Percentiles rank a stretch among this genome's conserved stretches.
These are phyloP conservation scores for Rhodotorula sp. DNA, from an alignment of 1,284 basidiomycete genomes.

Conservation along the genomic window DNA sequence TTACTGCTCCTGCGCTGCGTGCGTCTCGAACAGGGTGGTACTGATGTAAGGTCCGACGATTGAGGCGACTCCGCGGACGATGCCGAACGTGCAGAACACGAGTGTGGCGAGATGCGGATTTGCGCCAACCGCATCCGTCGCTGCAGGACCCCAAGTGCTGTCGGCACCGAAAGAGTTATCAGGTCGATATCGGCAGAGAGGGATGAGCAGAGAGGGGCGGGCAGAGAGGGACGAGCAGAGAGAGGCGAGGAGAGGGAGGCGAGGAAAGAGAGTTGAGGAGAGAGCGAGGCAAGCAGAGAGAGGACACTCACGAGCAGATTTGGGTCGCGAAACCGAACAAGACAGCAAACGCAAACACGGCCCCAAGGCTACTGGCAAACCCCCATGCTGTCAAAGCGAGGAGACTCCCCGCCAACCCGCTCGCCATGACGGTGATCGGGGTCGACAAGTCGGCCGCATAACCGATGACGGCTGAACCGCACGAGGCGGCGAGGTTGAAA, in stretches of 20 bases:
- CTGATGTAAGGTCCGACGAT: constrained; percentile 29
- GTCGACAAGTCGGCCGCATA: constrained; percentile 12
- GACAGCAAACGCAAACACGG: constrained; percentile 29
- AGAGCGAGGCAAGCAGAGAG: not conserved
- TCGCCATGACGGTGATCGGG: constrained; percentile 7
- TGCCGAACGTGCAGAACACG: constrained; percentile 29
- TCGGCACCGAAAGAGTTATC: not conserved
- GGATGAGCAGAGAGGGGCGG: no score
- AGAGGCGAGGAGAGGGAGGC: not conserved
- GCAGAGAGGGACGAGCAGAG: no score
- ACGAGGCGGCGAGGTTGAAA: constrained; percentile 14
- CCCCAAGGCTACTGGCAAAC: constrained; percentile 6
- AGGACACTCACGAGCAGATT: constrained; percentile 12
- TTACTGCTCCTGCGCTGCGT: constrained; percentile 7
- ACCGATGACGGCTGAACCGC: constrained; percentile 19
- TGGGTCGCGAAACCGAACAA: constrained; percentile 19
- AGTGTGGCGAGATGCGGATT: constrained; percentile 25
- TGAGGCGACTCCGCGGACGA: constrained; percentile 17
- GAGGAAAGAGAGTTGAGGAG: no score
- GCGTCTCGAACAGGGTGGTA: constrained; percentile 19
- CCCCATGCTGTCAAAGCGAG: constrained; percentile 30
- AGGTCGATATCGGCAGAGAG: no score
- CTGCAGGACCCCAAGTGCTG: constrained; percentile 23
- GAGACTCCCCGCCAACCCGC: constrained; percentile 8
- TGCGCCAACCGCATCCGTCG: constrained; percentile 21